A percentile compares a stretch with the other conserved stretches of the same genome.
These are phyloP conservation scores for Cystobasidiaceae sp. DNA, from an alignment of 1,284 basidiomycete genomes.

Conservation along the genomic window DNA sequence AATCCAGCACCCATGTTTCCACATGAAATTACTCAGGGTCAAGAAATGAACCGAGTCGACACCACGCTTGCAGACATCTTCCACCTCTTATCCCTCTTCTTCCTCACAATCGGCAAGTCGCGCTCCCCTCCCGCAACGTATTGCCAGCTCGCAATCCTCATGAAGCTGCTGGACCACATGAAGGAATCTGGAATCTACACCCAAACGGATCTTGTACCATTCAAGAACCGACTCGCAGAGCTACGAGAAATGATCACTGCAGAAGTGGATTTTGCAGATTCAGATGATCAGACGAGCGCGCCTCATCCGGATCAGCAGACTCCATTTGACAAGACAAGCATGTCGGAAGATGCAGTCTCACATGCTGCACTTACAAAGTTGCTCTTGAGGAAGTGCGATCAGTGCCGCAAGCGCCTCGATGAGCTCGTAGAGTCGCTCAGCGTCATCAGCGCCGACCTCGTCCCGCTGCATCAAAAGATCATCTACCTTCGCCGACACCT, in stretches of 20 bases:
- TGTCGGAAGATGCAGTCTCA: constrained; percentile 62
- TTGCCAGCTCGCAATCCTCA: constrained; percentile 86
- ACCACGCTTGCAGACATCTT: constrained; percentile 90
- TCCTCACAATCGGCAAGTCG: constrained; percentile 62
- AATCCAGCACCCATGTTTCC: background rate
- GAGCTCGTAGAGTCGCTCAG: constrained; percentile 75
- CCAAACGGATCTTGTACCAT: constrained; percentile 77
- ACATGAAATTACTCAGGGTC: constrained; percentile 32
- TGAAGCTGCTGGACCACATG: constrained; percentile 13
- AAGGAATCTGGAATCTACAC: constrained; percentile 91
- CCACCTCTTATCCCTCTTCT: constrained; percentile 50
- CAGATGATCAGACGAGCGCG: constrained; percentile 29
- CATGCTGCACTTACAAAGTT: constrained; percentile 69
- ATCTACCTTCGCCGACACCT: constrained; percentile 84
- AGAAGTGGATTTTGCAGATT: constrained; percentile 25
- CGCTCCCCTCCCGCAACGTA: constrained; percentile 87
- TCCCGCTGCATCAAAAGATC: constrained; percentile 82
- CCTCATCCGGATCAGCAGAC: constrained; percentile 40
- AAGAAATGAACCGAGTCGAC: constrained; percentile 66
- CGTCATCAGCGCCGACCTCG: constrained; percentile 76
- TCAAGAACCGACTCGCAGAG: constrained; percentile 69
- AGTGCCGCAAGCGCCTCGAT: constrained; percentile 73
- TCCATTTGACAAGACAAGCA: constrained; percentile 9
- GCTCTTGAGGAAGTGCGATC: constrained; percentile 82
- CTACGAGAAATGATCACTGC: constrained; percentile 68